These are phyloP conservation scores for Moesziomyces aphidis DNA, from an alignment of 1,284 basidiomycete species.

Conservation along the genomic window DNA sequence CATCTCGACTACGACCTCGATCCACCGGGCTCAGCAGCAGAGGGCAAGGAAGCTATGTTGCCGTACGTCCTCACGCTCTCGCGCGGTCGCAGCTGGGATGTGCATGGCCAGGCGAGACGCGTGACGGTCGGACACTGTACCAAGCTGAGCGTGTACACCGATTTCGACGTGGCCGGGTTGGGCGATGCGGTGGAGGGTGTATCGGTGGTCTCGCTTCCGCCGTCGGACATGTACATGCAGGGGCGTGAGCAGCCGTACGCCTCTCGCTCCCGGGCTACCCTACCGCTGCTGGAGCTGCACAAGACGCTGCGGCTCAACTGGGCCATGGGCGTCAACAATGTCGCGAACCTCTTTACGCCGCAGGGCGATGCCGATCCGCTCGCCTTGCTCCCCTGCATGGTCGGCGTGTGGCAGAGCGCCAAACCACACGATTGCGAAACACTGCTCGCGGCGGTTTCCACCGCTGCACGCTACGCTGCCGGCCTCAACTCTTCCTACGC, in stretches of 20 bases:
- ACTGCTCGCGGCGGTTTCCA: constrained; percentile 16
- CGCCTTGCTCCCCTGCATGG: constrained; percentile 35
- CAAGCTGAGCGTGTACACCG: constrained; percentile 29
- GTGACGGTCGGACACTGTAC: constrained; percentile 48
- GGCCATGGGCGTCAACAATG: constrained; percentile 45
- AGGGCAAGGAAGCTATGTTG: constrained; percentile 15
- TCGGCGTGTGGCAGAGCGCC: constrained; percentile 42
- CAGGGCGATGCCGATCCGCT: constrained; percentile 53
- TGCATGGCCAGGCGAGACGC: not conserved
- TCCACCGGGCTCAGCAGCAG: not conserved
- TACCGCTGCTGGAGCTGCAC: constrained; percentile 19
- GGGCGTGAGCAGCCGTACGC: constrained; percentile 26
- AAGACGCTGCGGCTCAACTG: constrained; percentile 2
- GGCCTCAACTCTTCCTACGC: not conserved
- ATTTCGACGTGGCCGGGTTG: constrained; percentile 9
- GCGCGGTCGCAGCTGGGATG: constrained; percentile 2
- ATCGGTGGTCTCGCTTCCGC: constrained; percentile 32
- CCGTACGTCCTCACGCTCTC: constrained; percentile 10
- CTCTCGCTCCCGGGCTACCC: constrained; percentile 22
- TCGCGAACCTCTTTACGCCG: constrained; percentile 50
- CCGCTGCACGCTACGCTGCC: constrained; percentile 3
- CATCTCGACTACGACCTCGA: constrained; percentile 54
- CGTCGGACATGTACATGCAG: constrained; percentile 51
- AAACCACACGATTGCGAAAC: constrained; percentile 15
- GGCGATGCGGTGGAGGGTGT: not conserved